Conservation (phyloP, 495 filamentous ascomycete genomes). For the Penicillium pulvis region DNA sequence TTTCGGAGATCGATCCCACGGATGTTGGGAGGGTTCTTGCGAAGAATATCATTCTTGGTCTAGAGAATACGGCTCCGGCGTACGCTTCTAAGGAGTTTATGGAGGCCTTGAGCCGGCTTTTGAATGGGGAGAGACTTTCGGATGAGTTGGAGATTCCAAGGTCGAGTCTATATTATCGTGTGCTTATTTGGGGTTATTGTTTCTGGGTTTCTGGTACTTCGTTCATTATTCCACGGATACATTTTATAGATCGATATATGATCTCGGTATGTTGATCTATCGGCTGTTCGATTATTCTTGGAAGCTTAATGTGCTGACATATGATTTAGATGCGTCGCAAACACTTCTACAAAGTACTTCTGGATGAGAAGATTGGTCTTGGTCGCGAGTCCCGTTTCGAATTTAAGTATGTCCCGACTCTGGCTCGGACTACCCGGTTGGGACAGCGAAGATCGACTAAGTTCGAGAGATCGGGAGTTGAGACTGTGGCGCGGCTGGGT, state of each 20-base stretch:
- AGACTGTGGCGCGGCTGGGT: slow-evolving; percentile 32
- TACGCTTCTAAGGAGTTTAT: slow-evolving; percentile 65
- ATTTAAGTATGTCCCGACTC: slow-evolving; percentile 66
- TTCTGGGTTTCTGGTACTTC: slow-evolving; percentile 59
- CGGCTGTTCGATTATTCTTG: not conserved
- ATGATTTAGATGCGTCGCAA: slow-evolving; percentile 45
- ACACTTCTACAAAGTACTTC: slow-evolving; percentile 55
- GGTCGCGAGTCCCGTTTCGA: slow-evolving; percentile 59
- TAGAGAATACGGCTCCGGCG: slow-evolving; percentile 63
- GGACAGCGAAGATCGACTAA: slow-evolving; percentile 32
- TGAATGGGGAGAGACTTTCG: slow-evolving; percentile 65
- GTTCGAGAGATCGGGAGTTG: slow-evolving; percentile 29
- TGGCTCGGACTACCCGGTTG: slow-evolving; percentile 33
- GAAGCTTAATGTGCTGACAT: not conserved
- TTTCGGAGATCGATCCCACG: slow-evolving; percentile 65
- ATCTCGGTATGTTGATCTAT: slow-evolving; percentile 44
- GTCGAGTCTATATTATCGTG: slow-evolving; percentile 57
- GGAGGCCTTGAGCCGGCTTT: slow-evolving; percentile 64
- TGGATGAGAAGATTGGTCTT: slow-evolving; percentile 58
- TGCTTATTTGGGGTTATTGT: slow-evolving; percentile 68
- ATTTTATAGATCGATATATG: slow-evolving; percentile 58
- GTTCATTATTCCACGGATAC: slow-evolving; percentile 57
- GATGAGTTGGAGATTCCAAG: slow-evolving; percentile 61
- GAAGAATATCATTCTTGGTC: slow-evolving; percentile 70
- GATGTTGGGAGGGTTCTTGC: slow-evolving; percentile 62